These are phyloP conservation scores for Pyrus hybrid DNA, from an alignment of 331 rosid species.

Conservation along the genomic window DNA sequence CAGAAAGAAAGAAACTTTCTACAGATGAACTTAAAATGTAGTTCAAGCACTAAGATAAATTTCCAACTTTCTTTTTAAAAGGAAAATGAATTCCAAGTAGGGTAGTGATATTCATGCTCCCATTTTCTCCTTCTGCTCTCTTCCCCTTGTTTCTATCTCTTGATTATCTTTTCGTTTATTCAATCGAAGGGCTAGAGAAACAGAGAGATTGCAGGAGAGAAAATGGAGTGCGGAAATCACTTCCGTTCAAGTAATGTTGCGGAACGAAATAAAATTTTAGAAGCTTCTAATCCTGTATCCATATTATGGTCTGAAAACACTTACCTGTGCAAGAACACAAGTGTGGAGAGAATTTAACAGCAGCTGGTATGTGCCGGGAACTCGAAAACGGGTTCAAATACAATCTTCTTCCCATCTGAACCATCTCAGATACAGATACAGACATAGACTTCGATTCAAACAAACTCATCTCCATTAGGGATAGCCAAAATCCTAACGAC, in stretches of 20 bases:
- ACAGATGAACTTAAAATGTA: neutral
- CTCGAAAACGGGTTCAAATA: conserved; percentile 23
- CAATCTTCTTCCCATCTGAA: conserved; percentile 16
- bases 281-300: too few species aligned
- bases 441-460: conserved; percentile 37
- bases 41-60: neutral
- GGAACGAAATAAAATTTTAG: too few species aligned
- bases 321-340: conserved; percentile 52
- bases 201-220: too few species aligned
- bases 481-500: conserved; percentile 20
- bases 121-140: too few species aligned
- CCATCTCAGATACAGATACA: conserved; percentile 44
- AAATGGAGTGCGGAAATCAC: too few species aligned
- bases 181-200: too few species aligned
- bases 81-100: too few species aligned
- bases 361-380: conserved; percentile 25
- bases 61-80: neutral
- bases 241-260: too few species aligned
- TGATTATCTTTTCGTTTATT: too few species aligned
- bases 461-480: conserved; percentile 50
- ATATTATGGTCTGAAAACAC: neutral
- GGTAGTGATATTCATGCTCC: too few species aligned
- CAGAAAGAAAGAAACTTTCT: too few species aligned
- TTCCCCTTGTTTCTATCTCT: too few species aligned
- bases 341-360: conserved; percentile 30